Evolutionary conservation across 2,329 filamentous ascomycete genomes (phyloP).

Genomic region (Cercospora citrullina): DNA sequence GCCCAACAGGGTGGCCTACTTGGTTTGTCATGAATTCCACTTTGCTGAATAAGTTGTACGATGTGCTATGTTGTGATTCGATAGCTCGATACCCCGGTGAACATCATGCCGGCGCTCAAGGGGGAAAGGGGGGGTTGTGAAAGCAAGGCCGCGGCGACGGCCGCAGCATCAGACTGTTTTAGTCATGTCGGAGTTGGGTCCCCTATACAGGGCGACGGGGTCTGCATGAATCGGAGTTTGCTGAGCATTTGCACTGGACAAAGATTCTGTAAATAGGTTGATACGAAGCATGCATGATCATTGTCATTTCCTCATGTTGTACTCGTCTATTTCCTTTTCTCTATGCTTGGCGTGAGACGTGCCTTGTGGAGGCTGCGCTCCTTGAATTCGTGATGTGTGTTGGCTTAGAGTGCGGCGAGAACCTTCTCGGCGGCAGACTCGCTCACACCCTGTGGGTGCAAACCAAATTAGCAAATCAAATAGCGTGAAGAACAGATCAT

Average conservation of each 20-base stretch:
- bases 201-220: background rate
- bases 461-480: background rate
- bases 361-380: background rate
- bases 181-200: slow-evolving; percentile 10
- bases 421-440: slow-evolving; percentile 19
- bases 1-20: slow-evolving; percentile 62
- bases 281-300: background rate
- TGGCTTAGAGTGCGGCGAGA: slow-evolving; percentile 8
- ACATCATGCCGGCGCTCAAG: slow-evolving; percentile 20
- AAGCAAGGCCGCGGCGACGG: slow-evolving; percentile 19
- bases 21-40: slow-evolving; percentile 30
- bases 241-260: slow-evolving; percentile 11
- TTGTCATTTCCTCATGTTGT: background rate
- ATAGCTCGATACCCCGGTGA: slow-evolving; percentile 26
- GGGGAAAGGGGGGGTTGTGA: background rate
- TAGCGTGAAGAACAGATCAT: background rate
- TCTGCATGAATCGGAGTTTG: slow-evolving; percentile 8
- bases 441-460: slow-evolving; percentile 3
- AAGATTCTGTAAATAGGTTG: slow-evolving; percentile 5
- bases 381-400: background rate
- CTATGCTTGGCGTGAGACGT: background rate
- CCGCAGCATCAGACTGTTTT: slow-evolving; percentile 12
- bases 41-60: background rate
- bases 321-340: slow-evolving; percentile 4
- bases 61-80: slow-evolving; percentile 17